These are phyloP conservation scores for Sungouiella thailandica DNA, from an alignment of 805 yeast genomes.

Conservation along the genomic window DNA sequence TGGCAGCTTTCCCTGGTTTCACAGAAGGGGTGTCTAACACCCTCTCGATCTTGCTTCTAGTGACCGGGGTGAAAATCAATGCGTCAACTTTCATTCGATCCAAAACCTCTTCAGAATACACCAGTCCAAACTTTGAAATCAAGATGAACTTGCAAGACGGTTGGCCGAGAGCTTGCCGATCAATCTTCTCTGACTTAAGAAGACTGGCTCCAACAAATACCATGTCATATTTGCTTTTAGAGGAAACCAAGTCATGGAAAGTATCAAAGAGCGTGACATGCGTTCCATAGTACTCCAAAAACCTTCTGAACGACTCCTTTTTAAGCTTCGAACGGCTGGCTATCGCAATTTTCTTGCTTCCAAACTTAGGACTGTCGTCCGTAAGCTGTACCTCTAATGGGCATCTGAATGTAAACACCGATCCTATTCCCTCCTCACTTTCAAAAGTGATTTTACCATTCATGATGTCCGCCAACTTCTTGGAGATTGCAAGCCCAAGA, in stretches of 20 bases:
- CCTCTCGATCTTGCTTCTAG: constrained; percentile 18
- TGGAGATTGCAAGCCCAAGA: constrained; percentile 44
- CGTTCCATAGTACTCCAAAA: constrained; percentile 31
- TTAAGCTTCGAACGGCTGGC: constrained; percentile 28
- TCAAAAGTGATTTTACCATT: constrained; percentile 44
- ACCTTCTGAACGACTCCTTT: constrained; percentile 26
- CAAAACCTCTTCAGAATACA: constrained; percentile 17
- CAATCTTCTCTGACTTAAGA: constrained; percentile 6
- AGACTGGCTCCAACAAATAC: constrained; percentile 18
- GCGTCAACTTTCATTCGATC: constrained; percentile 16
- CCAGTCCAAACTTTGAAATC: constrained; percentile 27
- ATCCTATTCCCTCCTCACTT: constrained; percentile 43
- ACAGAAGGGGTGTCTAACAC: constrained; percentile 1
- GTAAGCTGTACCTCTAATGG: constrained; percentile 23
- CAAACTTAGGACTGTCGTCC: constrained; percentile 7
- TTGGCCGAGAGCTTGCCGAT: constrained; percentile 1
- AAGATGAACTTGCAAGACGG: constrained; percentile 15
- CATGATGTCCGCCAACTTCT: constrained; percentile 45
- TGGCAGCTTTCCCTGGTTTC: background rate
- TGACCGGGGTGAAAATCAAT: constrained; percentile 26
- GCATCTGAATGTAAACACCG: constrained; percentile 39
- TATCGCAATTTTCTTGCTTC: constrained; percentile 22
- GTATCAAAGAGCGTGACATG: constrained; percentile 20
- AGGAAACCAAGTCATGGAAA: constrained; percentile 10
- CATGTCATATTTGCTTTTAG: constrained; percentile 10